Conservation (phyloP, 768 basidiomycete species). For the Tubosaeta brunneosetosa region DNA sequence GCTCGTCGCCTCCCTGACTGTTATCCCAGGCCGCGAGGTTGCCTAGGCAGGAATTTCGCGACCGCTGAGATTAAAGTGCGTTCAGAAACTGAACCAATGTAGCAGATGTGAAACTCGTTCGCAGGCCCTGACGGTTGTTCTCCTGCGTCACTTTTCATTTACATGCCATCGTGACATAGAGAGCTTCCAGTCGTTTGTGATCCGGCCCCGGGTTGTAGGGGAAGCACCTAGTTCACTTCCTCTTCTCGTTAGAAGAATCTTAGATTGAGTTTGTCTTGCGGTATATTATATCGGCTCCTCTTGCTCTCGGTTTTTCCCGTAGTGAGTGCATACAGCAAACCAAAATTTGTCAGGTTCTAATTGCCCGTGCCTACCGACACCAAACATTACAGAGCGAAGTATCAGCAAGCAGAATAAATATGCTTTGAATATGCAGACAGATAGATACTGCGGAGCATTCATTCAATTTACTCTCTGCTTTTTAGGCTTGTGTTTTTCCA, state of each 20-base stretch:
- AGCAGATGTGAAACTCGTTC: neutral
- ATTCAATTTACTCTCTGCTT: slow-evolving; percentile 50
- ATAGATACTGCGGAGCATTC: slow-evolving; percentile 9
- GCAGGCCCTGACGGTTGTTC: slow-evolving; percentile 42
- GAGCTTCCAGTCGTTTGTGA: slow-evolving; percentile 61
- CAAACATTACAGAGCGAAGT: slow-evolving; percentile 5
- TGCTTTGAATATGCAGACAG: slow-evolving; percentile 9
- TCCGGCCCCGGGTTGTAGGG: slow-evolving; percentile 54
- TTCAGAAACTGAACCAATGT: slow-evolving; percentile 18
- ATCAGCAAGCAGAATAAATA: slow-evolving; percentile 26
- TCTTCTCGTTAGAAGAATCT: slow-evolving; percentile 38
- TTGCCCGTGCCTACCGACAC: neutral
- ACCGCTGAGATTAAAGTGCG: slow-evolving; percentile 56
- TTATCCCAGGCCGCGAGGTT: slow-evolving; percentile 48
- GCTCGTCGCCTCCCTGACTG: slow-evolving; percentile 9
- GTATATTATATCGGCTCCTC: neutral
- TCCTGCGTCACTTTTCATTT: slow-evolving; percentile 54
- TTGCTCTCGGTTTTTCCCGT: neutral
- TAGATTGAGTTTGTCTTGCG: slow-evolving; percentile 10
- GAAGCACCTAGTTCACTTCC: slow-evolving; percentile 54
- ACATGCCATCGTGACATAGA: slow-evolving; percentile 50
- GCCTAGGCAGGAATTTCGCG: slow-evolving; percentile 58
- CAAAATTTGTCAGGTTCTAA: neutral
- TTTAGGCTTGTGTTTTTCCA: slow-evolving; percentile 78
- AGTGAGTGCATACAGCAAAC: neutral